Percentiles rank a stretch among this genome's conserved stretches.
phyloP scores from a whole-genome alignment of 352 stramenopile species.

The Pythium plurisporium region DNA sequence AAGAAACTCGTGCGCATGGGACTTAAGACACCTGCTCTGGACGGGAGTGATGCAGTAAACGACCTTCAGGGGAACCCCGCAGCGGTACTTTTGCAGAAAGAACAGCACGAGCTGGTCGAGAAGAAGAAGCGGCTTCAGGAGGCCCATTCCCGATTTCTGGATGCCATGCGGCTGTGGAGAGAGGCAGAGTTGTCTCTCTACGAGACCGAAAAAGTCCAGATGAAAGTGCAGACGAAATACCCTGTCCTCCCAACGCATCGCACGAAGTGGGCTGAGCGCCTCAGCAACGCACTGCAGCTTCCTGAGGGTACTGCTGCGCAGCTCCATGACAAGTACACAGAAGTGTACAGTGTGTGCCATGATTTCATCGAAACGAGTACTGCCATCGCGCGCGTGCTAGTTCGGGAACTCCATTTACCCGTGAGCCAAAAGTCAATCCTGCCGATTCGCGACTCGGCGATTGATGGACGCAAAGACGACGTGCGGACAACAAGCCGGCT shows the following conservation, averaged over 20 bases:
- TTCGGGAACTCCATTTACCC: conserved; percentile 77
- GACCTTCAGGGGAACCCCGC: conserved; percentile 24
- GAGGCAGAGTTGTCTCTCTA: conserved; percentile 59
- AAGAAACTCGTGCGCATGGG: conserved; percentile 70
- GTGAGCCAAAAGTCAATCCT: conserved; percentile 78
- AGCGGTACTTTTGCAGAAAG: conserved; percentile 46
- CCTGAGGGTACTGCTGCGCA: conserved; percentile 33
- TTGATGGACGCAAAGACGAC: conserved; percentile 71
- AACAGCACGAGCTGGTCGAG: conserved; percentile 43
- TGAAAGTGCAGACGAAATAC: conserved; percentile 37
- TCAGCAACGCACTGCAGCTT: conserved; percentile 46
- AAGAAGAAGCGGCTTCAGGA: conserved; percentile 49
- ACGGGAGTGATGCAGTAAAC: neutral
- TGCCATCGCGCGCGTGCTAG: conserved; percentile 64
- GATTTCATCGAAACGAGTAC: conserved; percentile 84
- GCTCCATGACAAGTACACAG: conserved; percentile 77
- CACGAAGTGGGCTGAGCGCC: conserved; percentile 57
- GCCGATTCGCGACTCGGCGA: conserved; percentile 36
- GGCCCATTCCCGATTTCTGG: conserved; percentile 45
- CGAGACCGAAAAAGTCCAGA: conserved; percentile 46
- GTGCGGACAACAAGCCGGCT: conserved; percentile 46
- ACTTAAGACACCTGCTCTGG: conserved; percentile 27
- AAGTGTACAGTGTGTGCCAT: conserved; percentile 81
- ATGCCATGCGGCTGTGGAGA: conserved; percentile 72
- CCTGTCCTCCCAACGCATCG: conserved; percentile 45